Evolutionary conservation across 768 basidiomycete genomes (phyloP).

Genomic region (Tricholoma hemisulphureum): DNA sequence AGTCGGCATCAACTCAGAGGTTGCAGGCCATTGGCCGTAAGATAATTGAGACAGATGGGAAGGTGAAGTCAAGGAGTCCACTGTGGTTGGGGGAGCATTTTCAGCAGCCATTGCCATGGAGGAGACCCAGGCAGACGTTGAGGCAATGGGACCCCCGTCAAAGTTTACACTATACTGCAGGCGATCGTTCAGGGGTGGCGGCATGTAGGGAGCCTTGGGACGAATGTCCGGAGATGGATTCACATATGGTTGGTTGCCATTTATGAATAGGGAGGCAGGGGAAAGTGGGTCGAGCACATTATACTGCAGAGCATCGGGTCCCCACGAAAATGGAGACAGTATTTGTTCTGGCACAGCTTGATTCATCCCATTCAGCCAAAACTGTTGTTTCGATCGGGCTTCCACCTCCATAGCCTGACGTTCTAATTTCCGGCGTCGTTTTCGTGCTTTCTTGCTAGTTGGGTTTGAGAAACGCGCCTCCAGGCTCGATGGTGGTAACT

Average conservation of each 20-base stretch:
- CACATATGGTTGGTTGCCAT: background rate
- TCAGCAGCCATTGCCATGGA: conserved; percentile 41
- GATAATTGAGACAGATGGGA: background rate
- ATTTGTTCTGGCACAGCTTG: background rate
- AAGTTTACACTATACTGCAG: conserved; percentile 6
- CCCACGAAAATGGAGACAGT: background rate
- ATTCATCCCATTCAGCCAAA: conserved; percentile 7
- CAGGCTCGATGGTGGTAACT: conserved; percentile 2
- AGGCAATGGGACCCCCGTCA: conserved; percentile 3
- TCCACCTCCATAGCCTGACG: conserved; percentile 29
- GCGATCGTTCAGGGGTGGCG: conserved; percentile 2
- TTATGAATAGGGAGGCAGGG: background rate
- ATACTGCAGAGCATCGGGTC: background rate
- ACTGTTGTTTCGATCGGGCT: conserved; percentile 14
- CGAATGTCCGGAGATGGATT: background rate
- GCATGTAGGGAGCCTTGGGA: conserved; percentile 12
- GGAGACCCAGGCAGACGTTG: conserved; percentile 38
- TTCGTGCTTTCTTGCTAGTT: conserved; percentile 39
- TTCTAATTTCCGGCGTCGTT: conserved; percentile 38
- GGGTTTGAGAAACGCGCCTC: background rate
- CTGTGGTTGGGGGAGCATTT: conserved; percentile 7
- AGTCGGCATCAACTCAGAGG: conserved; percentile 9
- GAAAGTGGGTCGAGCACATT: background rate
- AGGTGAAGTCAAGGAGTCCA: background rate
- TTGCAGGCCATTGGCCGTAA: background rate